phyloP scores from a whole-genome alignment of 768 basidiomycete genomes.

The Trametes cinnabarina region DNA sequence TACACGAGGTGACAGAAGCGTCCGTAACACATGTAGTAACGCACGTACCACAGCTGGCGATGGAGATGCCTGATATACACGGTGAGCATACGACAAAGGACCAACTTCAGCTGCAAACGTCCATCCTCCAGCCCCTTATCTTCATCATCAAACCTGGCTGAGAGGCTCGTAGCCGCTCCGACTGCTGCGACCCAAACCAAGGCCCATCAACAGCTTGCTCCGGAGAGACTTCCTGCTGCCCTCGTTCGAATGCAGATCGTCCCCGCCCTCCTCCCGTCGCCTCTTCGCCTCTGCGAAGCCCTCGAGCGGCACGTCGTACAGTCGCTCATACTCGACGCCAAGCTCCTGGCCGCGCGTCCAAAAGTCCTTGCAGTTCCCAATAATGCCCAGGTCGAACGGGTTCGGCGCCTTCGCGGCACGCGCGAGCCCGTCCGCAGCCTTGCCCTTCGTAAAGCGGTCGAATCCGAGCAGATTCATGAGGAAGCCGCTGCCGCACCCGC shows the following conservation, averaged over 20 bases:
- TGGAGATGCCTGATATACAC: background rate
- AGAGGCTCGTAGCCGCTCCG: conserved; percentile 64
- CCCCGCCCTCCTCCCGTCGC: conserved; percentile 52
- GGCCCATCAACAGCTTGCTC: conserved; percentile 55
- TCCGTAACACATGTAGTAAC: background rate
- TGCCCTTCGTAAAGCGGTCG: conserved; percentile 91
- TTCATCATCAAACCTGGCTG: conserved; percentile 41
- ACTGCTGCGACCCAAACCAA: conserved; percentile 50
- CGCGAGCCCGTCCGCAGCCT: conserved; percentile 83
- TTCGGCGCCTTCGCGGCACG: conserved; percentile 75
- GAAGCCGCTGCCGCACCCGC: conserved; percentile 56
- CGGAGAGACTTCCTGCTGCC: conserved; percentile 41
- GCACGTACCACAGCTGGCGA: background rate
- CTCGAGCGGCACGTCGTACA: conserved; percentile 88
- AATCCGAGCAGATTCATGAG: conserved; percentile 89
- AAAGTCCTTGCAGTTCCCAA: conserved; percentile 87
- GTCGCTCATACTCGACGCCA: conserved; percentile 84
- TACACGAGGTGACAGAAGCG: background rate
- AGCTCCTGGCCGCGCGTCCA: conserved; percentile 85
- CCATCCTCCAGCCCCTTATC: background rate
- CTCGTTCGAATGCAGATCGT: conserved; percentile 39
- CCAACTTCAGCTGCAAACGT: conserved; percentile 2
- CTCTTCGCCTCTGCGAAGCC: conserved; percentile 78
- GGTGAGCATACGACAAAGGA: conserved; percentile 1
- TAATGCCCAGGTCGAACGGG: conserved; percentile 85